These are phyloP conservation scores for Mucor saturninus DNA, from an alignment of 371 early-diverging fungal genomes.

Conservation along the genomic window DNA sequence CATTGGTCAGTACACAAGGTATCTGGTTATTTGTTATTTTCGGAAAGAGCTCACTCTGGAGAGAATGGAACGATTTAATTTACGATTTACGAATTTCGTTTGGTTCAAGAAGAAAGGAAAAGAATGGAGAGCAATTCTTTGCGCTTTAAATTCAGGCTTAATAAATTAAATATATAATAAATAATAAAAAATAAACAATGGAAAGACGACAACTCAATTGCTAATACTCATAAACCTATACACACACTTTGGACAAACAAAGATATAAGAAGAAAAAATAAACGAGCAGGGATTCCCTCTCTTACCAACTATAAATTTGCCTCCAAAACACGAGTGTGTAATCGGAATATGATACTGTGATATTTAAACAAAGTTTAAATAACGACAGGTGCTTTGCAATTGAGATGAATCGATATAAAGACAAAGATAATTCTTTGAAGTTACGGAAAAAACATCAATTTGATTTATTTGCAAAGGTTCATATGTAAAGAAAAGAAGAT, in stretches of 20 bases:
- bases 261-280: not conserved
- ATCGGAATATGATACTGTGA: constrained; percentile 32
- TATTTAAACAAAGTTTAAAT: constrained; percentile 15
- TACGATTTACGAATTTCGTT: constrained; percentile 46
- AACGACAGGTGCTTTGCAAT: constrained; percentile 57
- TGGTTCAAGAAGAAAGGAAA: constrained; percentile 41
- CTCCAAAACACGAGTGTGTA: not conserved
- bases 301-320: not conserved
- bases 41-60: constrained; percentile 53
- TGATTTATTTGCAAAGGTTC: constrained; percentile 59
- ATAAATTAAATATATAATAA: not conserved
- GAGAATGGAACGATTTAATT: constrained; percentile 58
- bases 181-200: not conserved
- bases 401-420: constrained; percentile 31
- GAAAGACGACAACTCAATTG: not conserved
- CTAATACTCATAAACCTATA: constrained; percentile 1
- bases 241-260: not conserved
- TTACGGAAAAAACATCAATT: constrained; percentile 19
- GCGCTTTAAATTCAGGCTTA: constrained; percentile 37
- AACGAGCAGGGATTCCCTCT: not conserved
- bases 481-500: constrained; percentile 26
- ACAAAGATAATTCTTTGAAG: constrained; percentile 12
- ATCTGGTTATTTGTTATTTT: constrained; percentile 63
- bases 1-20: constrained; percentile 60
- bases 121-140: constrained; percentile 63